Evolutionary conservation across 2,329 filamentous ascomycete species (phyloP), one percentile per base, ranked within the genome.

Genomic region (Pseudogymnoascus sp.): DNA sequence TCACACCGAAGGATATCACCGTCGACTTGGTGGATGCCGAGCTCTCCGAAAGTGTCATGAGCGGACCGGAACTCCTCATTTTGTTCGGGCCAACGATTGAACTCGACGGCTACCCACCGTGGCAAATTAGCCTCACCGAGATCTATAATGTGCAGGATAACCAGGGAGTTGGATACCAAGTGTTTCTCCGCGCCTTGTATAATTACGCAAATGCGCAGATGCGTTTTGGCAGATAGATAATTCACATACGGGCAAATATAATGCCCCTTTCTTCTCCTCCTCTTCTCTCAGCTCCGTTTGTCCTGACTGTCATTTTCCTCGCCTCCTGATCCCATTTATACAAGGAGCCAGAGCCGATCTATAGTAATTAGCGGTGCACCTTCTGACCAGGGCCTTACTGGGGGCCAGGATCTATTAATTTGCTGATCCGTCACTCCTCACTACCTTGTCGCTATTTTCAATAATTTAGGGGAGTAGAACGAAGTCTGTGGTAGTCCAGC

Each of bases 121-220:
- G 95, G 95, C 95, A 97, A 76, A 84, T 97, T 66, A 85, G 95
- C 47, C 78, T 99, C 72, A 97, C 93, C 0, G 95, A 99, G 80
- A 97, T 99, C 64, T 97, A 93, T 74, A 85, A 86, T 70, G 79
- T 90, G 11, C 82, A 83, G 63, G 89, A 93, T 72, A 91, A 91
- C 74, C 83, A 89, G 66, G 86, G 86, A 1, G 93, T 99, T 16
- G 92, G 92, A 50, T 99, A 99, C 75, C 93, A 97, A 73, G 89
- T 96, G 31, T 99, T 97, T 75, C 80, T 97, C 67, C 83, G 88
- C 67, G 93, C 88, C 0, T 77, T 99, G 69, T 88, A 90, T 74
- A 91, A 88, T 70, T 99, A 86, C 76, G 89, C 91, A 8, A 87
- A 86, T 68, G 93, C 93, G 3, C 90, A 96, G 75, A 96, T 97